phyloP scores from a whole-genome alignment of 179 eudicot species.

The Gypsophila paniculata region DNA sequence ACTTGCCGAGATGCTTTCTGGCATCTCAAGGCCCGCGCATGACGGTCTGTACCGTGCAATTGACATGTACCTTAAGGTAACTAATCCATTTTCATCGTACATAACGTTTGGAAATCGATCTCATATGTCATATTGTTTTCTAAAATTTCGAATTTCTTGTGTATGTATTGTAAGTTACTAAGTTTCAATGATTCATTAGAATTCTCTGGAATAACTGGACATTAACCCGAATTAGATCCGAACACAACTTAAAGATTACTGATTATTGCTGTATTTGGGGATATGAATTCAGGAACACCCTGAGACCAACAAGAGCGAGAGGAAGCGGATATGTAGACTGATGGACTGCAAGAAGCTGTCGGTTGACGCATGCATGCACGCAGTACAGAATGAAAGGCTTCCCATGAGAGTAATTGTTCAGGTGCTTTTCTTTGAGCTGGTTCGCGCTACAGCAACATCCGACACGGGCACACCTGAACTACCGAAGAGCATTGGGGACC shows the following conservation, averaged over 20 bases:
- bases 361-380: constrained; percentile 74
- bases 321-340: constrained; percentile 62
- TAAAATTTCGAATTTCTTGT: neutral
- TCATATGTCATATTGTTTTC: neutral
- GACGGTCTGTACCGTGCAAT: constrained; percentile 90
- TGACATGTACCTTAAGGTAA: constrained; percentile 88
- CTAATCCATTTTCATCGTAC: constrained; percentile 4
- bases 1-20: constrained; percentile 71
- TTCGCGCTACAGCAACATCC: constrained; percentile 65
- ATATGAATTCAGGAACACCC: constrained; percentile 62
- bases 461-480: constrained; percentile 93
- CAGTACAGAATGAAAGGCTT: constrained; percentile 77
- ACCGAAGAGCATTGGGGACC: constrained; percentile 57
- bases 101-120: constrained; percentile 3
- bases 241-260: no score
- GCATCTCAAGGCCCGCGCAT: constrained; percentile 70
- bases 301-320: constrained; percentile 66
- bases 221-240: no score
- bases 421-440: constrained; percentile 82
- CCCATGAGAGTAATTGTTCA: constrained; percentile 73
- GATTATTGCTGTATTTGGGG: neutral
- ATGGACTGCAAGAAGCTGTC: constrained; percentile 96
- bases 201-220: no score
- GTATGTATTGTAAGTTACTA: no score
- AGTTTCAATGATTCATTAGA: no score